Evolutionary conservation across 129 eudicot genomes (phyloP), one percentile per base, ranked within the genome.

Genomic region (Pulicaria dysenterica): DNA sequence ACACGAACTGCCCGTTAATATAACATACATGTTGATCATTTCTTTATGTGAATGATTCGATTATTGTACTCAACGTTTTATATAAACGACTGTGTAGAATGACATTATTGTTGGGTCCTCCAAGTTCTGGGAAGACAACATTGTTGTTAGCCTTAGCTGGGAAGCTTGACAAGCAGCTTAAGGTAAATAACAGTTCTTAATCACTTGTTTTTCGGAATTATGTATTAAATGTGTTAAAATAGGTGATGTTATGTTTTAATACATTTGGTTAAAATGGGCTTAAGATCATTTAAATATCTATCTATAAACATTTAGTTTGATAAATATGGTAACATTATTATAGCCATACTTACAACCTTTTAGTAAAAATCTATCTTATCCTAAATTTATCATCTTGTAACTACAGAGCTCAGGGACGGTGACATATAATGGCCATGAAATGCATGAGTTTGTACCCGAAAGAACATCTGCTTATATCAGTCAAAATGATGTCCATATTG

Each of bases 71-170:
- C 0, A 41, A 59, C 7, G 7, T 73, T 12, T 50, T 6, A 34
- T 55, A 58, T 58, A 45, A 42, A 56, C 55, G 37, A 72, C 58
- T 79, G 68, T 64, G 73, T 75, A 91, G 97, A 77, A 82, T 91
- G 96, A 91, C 97, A 60, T 77, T 91, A 78, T 85, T 91, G 39
- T 72, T 91, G 74, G 97, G 97, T 63, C 97, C 97, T 84, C 97
- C 97, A 60, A 84, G 90, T 77, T 91, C 97, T 8, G 97, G 97
- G 40, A 91, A 91, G 85, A 91, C 97, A 55, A 88, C 95, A 8
- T 43, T 91, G 45, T 57, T 91, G 69, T 70, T 86, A 74, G 92
- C 95, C 15, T 79, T 91, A 78, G 86, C 89, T 17, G 97, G 97
- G 59, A 91, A 83, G 77, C 87, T 91, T 19, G 89, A 83, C 58